phyloP scores from a whole-genome alignment of 352 stramenopile genomes.

The Achlya hypogyna region DNA sequence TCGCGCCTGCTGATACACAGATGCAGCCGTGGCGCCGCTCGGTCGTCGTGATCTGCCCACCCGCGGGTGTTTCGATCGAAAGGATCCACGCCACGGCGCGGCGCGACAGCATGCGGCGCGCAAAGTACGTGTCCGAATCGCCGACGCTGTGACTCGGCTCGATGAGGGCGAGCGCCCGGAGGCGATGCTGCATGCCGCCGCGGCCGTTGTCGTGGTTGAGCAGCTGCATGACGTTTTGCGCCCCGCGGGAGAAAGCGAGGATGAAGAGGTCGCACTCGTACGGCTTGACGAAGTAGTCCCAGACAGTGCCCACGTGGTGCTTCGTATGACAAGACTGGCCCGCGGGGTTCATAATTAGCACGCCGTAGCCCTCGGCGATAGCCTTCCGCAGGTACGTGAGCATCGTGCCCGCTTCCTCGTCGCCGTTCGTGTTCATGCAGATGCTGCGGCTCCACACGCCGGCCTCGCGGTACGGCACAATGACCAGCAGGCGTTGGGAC shows the following conservation, averaged over 20 bases:
- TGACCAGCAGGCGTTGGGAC: conserved; percentile 45
- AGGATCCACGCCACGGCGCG: conserved; percentile 68
- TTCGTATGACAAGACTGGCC: conserved; percentile 64
- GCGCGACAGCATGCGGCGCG: conserved; percentile 50
- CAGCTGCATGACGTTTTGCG: conserved; percentile 72
- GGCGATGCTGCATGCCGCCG: conserved; percentile 68
- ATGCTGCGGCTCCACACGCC: conserved; percentile 82
- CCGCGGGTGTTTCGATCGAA: conserved; percentile 60
- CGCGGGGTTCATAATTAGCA: conserved; percentile 75
- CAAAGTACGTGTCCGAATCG: conserved; percentile 71
- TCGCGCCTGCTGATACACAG: conserved; percentile 62
- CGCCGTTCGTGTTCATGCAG: conserved; percentile 52
- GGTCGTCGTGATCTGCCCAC: conserved; percentile 58
- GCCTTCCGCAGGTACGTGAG: conserved; percentile 72
- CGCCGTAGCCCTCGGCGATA: conserved; percentile 67
- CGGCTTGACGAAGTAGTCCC: conserved; percentile 67
- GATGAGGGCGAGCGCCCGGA: conserved; percentile 70
- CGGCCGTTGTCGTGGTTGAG: conserved; percentile 70
- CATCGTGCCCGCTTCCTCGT: conserved; percentile 65
- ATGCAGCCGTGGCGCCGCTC: conserved; percentile 66
- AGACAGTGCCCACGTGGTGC: conserved; percentile 64
- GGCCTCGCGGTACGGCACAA: conserved; percentile 74
- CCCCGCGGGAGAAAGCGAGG: conserved; percentile 63
- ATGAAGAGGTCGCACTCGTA: conserved; percentile 62
- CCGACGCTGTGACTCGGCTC: conserved; percentile 74